Percentiles rank a stretch among this genome's conserved stretches.
Evolutionary conservation across 169 alveolate genomes (phyloP).

Genomic region (Plasmodium inui): DNA sequence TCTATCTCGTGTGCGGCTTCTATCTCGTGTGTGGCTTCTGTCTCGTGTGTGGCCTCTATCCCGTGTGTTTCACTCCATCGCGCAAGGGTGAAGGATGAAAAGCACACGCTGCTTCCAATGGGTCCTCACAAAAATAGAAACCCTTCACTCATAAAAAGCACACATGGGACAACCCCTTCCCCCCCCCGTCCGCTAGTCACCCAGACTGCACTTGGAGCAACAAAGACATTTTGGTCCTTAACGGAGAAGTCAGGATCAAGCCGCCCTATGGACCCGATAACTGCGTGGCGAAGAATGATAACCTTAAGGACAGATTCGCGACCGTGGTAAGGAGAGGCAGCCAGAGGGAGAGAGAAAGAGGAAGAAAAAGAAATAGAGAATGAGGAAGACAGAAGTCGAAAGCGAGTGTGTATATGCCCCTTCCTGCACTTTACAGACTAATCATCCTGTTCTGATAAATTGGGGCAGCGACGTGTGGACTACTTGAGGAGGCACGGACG

Average conservation of each 20-base stretch:
- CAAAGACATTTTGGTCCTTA: slow-evolving; percentile 51
- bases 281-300: slow-evolving; percentile 66
- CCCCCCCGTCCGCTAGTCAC: not conserved
- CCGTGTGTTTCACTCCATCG: not conserved
- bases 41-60: no score
- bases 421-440: not conserved
- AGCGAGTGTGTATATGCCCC: not conserved
- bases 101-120: not conserved
- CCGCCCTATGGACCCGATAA: slow-evolving; percentile 72
- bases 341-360: not conserved
- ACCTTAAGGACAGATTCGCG: slow-evolving; percentile 38
- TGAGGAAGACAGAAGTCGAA: no score
- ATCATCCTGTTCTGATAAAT: not conserved
- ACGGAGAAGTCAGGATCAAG: slow-evolving; percentile 63
- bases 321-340: slow-evolving; percentile 24
- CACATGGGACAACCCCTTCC: not conserved
- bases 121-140: not conserved
- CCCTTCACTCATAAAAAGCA: not conserved
- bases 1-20: no score
- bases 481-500: no score
- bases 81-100: not conserved
- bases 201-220: slow-evolving; percentile 69
- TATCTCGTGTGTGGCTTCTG: no score
- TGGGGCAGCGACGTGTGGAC: not conserved
- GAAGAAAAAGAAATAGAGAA: no score